Evolutionary conservation across 495 filamentous ascomycete genomes (phyloP), one percentile per base, ranked within the genome.

Genomic region (Geopyxis carbonaria): DNA sequence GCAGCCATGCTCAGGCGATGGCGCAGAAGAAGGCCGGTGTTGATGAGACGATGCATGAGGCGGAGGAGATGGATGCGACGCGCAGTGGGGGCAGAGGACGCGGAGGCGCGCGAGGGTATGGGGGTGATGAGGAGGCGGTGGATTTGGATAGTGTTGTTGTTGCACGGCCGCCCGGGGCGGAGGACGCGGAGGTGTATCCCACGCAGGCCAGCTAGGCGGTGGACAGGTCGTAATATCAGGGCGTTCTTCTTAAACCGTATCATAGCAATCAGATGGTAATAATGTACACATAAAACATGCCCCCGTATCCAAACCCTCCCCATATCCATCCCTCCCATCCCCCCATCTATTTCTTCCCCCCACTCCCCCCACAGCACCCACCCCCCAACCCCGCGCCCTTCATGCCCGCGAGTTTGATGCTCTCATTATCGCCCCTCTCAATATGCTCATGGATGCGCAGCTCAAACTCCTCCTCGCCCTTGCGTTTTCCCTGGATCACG

Each of bases 371-470:
- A 29, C 49, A 53, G 42, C 25, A 22, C 18, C 29, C 36, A 18
- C 23, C 18, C 10, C 32, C 28, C 19, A n/a, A 11, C 1, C 13
- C 39, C 10, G 28, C 39, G 18, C 19, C 29, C 7, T 37, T 31
- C 8, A 34, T 55, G 19, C 52, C 59, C 1, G 57, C 64, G 40
- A 72, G 52, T 58, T 82, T 85, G 48, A 91, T 70, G 5, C 75
- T 78, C 39, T 91, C 80, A 51, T 97, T 97, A 62, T 93, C 81
- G 21, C 86, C 84, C 23, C 81, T 67, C 59, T 95, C 89, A 31
- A 80, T 97, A 40, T 86, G 64, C 34, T 91, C 71, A 57, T 93
- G 89, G 51, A 97, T 93, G 11, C 72, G 65, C 36, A 97, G 64
- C 57, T 80, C 85, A 91, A 46, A n/a, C 15, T 70, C 72, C 24